Conservation (phyloP, 2,329 filamentous ascomycete species). For the Beauveria varroae region DNA sequence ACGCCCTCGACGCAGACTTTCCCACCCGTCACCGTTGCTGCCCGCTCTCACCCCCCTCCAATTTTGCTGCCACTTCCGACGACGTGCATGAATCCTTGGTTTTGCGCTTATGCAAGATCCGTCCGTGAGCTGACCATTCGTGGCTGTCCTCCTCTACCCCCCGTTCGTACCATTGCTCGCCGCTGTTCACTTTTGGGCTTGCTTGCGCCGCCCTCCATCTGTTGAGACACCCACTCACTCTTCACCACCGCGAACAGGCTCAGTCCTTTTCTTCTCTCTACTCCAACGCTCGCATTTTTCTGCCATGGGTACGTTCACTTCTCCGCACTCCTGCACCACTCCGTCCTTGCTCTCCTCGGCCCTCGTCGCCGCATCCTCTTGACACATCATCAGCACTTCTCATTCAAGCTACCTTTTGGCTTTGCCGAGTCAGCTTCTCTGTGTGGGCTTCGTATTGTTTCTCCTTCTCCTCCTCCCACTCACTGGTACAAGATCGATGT, state of each 20-base stretch:
- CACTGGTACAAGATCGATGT: conserved; percentile 5
- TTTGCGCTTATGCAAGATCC: conserved; percentile 27
- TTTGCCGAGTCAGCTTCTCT: not conserved
- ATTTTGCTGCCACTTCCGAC: conserved; percentile 18
- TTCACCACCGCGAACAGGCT: conserved; percentile 12
- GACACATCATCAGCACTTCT: conserved; percentile 2
- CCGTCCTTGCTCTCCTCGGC: conserved; percentile 8
- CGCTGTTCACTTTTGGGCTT: conserved; percentile 13
- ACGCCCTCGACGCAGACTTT: conserved; percentile 2
- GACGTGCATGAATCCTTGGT: conserved; percentile 23
- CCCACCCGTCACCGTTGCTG: conserved; percentile 13
- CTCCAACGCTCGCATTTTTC: conserved; percentile 10
- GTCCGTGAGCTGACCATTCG: conserved; percentile 23
- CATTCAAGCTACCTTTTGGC: not conserved
- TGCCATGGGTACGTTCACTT: conserved; percentile 14
- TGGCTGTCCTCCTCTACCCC: conserved; percentile 16
- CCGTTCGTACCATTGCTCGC: conserved; percentile 18
- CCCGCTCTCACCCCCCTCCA: conserved; percentile 11
- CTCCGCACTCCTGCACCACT: conserved; percentile 8
- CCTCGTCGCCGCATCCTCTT: not conserved
- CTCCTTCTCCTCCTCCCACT: not conserved
- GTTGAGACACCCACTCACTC: conserved; percentile 21
- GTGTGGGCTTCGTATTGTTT: not conserved
- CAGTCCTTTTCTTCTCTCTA: conserved; percentile 10
- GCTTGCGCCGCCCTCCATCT: conserved; percentile 17